Evolutionary conservation across 805 yeast species (phyloP).

Genomic region (Candida nemodendra): DNA sequence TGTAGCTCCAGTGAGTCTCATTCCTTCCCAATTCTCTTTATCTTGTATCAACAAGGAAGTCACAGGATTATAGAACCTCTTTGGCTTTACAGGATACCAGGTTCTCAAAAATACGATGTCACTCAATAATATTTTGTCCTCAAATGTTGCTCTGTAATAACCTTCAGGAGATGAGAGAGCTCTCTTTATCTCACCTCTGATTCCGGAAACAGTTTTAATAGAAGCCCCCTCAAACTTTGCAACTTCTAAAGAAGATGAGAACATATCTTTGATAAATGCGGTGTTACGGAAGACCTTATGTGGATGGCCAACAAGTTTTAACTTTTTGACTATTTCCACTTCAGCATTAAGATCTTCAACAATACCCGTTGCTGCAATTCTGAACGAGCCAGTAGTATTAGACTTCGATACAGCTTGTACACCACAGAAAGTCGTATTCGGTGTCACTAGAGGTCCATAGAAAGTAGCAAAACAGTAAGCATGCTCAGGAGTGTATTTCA

Average conservation of each 20-base stretch:
- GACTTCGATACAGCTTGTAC: slow-evolving; percentile 82
- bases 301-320: slow-evolving; percentile 94
- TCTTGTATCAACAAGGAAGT: slow-evolving; percentile 77
- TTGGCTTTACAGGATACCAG: slow-evolving; percentile 93
- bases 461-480: slow-evolving; percentile 94
- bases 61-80: slow-evolving; percentile 93
- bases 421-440: slow-evolving; percentile 96
- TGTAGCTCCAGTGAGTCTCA: slow-evolving; percentile 92
- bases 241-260: slow-evolving; percentile 85
- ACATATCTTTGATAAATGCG: slow-evolving; percentile 97
- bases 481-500: slow-evolving; percentile 98
- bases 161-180: slow-evolving; percentile 96
- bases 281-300: slow-evolving; percentile 92
- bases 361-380: slow-evolving; percentile 96
- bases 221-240: slow-evolving; percentile 98
- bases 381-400: slow-evolving; percentile 83
- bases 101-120: slow-evolving; percentile 89
- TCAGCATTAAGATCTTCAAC: slow-evolving; percentile 89
- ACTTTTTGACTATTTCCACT: slow-evolving; percentile 91
- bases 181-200: slow-evolving; percentile 94
- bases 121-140: slow-evolving; percentile 87
- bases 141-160: slow-evolving; percentile 92
- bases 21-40: slow-evolving; percentile 91
- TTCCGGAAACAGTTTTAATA: slow-evolving; percentile 94
- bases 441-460: slow-evolving; percentile 96